Conservation (phyloP, 1,139 yeast genomes). For the Blastobotrys serpentis region DNA sequence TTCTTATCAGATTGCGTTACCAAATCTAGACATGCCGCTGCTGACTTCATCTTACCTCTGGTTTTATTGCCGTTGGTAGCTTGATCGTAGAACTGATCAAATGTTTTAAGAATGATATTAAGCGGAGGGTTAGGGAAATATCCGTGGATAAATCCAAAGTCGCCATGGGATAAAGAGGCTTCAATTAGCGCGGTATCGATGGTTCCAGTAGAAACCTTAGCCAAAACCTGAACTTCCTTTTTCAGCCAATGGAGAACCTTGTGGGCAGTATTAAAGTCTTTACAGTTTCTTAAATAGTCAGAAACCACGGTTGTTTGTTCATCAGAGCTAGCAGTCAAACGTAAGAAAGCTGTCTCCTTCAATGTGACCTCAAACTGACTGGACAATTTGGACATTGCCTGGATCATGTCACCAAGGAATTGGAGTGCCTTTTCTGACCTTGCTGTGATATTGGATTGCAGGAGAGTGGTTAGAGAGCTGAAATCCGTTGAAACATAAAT, state of each 20-base stretch:
- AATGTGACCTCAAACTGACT: neutral
- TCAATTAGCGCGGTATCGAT: conserved; percentile 21
- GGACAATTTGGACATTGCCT: neutral
- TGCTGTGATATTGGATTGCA: neutral
- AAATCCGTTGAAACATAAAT: neutral
- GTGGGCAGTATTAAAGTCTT: conserved; percentile 1
- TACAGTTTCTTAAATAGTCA: conserved; percentile 5
- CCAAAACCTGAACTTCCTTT: conserved; percentile 4
- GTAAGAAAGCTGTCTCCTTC: neutral
- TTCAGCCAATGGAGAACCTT: neutral
- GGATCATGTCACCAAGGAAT: neutral
- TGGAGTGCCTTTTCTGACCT: conserved; percentile 4
- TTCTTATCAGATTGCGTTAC: conserved; percentile 15
- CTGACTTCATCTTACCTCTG: conserved; percentile 35
- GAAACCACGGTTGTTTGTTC: conserved; percentile 1
- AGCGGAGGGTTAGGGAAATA: conserved; percentile 13
- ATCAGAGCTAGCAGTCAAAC: neutral
- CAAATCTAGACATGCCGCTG: conserved; percentile 29
- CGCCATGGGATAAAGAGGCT: conserved; percentile 21
- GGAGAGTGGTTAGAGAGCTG: neutral
- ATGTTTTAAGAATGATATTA: conserved; percentile 23
- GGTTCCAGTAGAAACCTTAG: neutral
- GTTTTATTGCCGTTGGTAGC: conserved; percentile 36
- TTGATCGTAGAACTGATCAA: conserved; percentile 32
- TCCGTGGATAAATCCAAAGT: conserved; percentile 27